A percentile compares a stretch with the other conserved stretches of the same genome.
Evolutionary conservation across 2,329 filamentous ascomycete genomes (phyloP).

Genomic region (Cladosporium sp.): DNA sequence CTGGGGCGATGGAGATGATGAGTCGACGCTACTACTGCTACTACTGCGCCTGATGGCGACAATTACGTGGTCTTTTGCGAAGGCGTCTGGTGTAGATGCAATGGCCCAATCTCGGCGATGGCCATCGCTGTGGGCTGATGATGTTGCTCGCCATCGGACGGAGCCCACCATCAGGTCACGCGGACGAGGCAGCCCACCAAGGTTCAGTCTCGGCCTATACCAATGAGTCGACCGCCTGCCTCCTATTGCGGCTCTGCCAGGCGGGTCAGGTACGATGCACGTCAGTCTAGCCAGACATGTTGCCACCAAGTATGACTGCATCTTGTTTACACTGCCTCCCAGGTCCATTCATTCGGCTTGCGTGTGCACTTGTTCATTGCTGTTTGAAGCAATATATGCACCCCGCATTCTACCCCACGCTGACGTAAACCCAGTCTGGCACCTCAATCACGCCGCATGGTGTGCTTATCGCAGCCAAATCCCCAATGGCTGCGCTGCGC

Average conservation of each 20-base stretch:
- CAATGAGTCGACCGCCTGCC: constrained; percentile 10
- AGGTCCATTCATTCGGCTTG: not conserved
- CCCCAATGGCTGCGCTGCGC: not conserved
- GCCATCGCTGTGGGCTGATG: constrained; percentile 13
- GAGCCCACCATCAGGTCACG: constrained; percentile 18
- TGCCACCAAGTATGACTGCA: not conserved
- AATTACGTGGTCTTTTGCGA: constrained; percentile 8
- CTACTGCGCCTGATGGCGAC: not conserved
- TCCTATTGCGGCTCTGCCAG: not conserved
- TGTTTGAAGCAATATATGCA: not conserved
- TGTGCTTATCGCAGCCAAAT: not conserved
- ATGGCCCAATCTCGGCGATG: constrained; percentile 15
- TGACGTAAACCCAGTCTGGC: not conserved
- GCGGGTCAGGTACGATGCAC: constrained; percentile 1
- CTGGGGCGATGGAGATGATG: not conserved
- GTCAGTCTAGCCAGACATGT: not conserved
- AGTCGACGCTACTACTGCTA: not conserved
- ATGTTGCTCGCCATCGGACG: constrained; percentile 16
- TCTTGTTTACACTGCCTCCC: not conserved
- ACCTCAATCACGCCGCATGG: not conserved
- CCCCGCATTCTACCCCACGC: constrained; percentile 3
- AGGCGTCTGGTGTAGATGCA: not conserved
- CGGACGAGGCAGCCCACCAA: constrained; percentile 2
- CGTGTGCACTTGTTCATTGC: not conserved
- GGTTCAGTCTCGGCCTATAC: constrained; percentile 10